phyloP scores from a whole-genome alignment of 345 rosid species.

The Raphanus raphanistrum region DNA sequence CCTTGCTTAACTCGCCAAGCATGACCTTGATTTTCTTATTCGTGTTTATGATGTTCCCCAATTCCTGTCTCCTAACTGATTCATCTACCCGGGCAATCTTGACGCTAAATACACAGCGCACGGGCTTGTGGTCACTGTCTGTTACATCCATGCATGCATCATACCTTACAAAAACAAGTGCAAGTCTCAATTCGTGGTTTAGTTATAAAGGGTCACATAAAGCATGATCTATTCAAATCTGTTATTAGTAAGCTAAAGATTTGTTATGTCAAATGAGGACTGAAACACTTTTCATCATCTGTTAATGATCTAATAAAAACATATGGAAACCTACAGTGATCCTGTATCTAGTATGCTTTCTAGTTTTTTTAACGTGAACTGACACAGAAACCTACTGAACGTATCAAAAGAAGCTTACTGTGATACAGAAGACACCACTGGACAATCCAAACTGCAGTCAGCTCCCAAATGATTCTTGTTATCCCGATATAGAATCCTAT shows the following conservation, averaged over 20 bases:
- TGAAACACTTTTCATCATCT: neutral
- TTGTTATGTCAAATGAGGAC: neutral
- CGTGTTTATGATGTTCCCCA: constrained; percentile 52
- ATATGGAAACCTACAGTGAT: constrained; percentile 1
- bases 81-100: constrained; percentile 71
- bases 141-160: constrained; percentile 80
- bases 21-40: constrained; percentile 56
- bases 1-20: constrained; percentile 51
- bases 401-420: constrained; percentile 46
- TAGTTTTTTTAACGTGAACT: constrained; percentile 2
- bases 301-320: constrained; percentile 1
- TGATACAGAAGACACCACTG: constrained; percentile 56
- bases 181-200: constrained; percentile 10
- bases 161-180: constrained; percentile 46
- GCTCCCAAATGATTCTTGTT: constrained; percentile 47
- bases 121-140: constrained; percentile 91
- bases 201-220: constrained; percentile 2
- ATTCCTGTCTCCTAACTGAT: constrained; percentile 72
- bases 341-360: constrained; percentile 3
- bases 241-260: neutral
- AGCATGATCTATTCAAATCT: constrained; percentile 3
- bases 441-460: constrained; percentile 72
- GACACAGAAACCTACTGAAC: neutral
- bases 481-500: constrained; percentile 75
- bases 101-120: constrained; percentile 61